Base-by-base conservation (phyloP, 2,329 filamentous ascomycete genomes). In the Dactylellina parvicollis region DNA sequence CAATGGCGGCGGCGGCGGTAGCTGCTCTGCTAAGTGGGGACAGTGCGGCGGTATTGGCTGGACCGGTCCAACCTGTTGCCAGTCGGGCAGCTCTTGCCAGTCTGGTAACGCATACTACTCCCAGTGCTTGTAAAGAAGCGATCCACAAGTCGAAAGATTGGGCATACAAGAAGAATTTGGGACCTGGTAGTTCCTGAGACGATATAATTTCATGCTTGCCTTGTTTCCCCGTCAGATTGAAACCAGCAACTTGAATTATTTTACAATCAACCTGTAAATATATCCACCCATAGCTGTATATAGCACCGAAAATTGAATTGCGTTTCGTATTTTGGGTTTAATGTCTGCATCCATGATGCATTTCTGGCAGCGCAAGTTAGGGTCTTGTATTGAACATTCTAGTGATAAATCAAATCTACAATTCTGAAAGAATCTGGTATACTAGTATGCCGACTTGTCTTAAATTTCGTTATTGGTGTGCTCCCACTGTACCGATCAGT, bases 41-140 rank as follows among this genome's bases (percentile, higher is more conserved):
- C 80, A 81, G 70, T 81, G 80, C 61, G 80, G 80, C 55, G 80
- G 80, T 5, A 65, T 76, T 32, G 79, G 79, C 26, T 81, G 77
- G 77, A 77, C 49, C 7, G 80, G 80, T 26, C 30, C 80, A 10
- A 79, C 75, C 2, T 81, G 80, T 78, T 81, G 80, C 75, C 61
- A 76, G 32, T 78, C 78, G 22, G 79, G 80, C 22, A 44, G 42
- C 5, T 79, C 78, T 14, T 81, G 80, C 77, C 74, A 77, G 60
- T 64, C 60, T 30, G 47, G 67, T 3, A 81, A 81, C 75, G 66
- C 78, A 52, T 80, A 77, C 74, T 80, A 80, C 64, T 70, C 64
- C 28, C 71, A 75, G 40, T 72, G 67, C 67, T 72, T 72, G 67
- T 72, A 72, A 71, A 26, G 20, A 34, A 4, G 4, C 18, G n/a